Base-by-base conservation (phyloP, 2,329 filamentous ascomycete species). In the Ophiostoma novo-ulmi region DNA sequence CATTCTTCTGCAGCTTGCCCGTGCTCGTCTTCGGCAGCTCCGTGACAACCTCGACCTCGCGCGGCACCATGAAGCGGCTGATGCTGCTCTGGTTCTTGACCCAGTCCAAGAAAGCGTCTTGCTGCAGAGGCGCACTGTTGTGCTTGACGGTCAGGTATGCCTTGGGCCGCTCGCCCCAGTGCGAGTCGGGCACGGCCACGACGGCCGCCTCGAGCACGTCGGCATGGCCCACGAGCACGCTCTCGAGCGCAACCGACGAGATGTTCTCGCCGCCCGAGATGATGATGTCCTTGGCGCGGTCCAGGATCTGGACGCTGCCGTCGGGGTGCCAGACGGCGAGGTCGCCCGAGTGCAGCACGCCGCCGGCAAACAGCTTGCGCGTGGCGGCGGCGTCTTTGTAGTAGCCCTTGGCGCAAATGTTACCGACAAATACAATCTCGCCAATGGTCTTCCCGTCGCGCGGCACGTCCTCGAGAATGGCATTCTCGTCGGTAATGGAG, bases 191-290 rank as follows among this genome's bases (percentile, higher is more conserved):
- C 0, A 98, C 89, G 0, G 92, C 91, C 5, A 97, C 92, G 41
- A 97, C 94, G 52, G 93, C 95, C 0, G 91, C 94, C 81, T 99
- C 95, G 35, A 99, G 87, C 52, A 99, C 88, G 74, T 92, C 88
- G 0, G 94, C 93, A 78, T 99, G 95, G 67, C 92, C 90, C 6
- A 90, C 90, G 1, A 99, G 85, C 89, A 97, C 92, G 72, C 89
- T 88, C 80, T 99, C 95, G 3, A 99, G 85, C 0, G 95, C 93
- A 1, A 99, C 91, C 0, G 92, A 96, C 2, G 92, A 97, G 73
- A 99, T 98, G 79, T 99, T 99, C 80, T 99, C 95, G 71, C 95
- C 95, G 92, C 91, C 92, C 69, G 92, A 96, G 73, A 99, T 99
- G 77, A 99, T 99, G 69, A 99, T 97, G 78, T 99, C 95, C 82